A percentile compares a stretch with the other conserved stretches of the same genome.
These are phyloP conservation scores for Senna siamea DNA, from an alignment of 306 rosid species.

Conservation along the genomic window DNA sequence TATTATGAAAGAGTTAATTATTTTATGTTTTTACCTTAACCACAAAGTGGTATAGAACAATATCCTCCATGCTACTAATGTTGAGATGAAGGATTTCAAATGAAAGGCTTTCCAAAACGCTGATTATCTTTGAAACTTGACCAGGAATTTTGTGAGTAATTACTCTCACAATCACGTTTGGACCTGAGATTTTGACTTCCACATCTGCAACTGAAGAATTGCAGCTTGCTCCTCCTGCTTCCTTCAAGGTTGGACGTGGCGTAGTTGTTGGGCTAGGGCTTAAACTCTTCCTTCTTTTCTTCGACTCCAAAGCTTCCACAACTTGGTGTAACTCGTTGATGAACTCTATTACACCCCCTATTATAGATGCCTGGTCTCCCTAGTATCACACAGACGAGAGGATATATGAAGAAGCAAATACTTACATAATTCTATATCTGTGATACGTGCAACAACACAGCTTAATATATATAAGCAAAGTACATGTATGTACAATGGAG, in stretches of 20 bases:
- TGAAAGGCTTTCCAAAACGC: slow-evolving; percentile 72
- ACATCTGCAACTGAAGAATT: slow-evolving; percentile 89
- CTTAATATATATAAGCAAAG: too few species aligned
- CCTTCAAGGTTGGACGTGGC: slow-evolving; percentile 69
- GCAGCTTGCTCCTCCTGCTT: slow-evolving; percentile 72
- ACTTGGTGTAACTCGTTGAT: slow-evolving; percentile 95
- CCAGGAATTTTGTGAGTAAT: slow-evolving; percentile 65
- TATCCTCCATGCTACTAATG: slow-evolving; percentile 93
- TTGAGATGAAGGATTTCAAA: slow-evolving; percentile 91
- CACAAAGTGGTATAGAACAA: slow-evolving; percentile 84
- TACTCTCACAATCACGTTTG: slow-evolving; percentile 72
- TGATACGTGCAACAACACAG: too few species aligned
- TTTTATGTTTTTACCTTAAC: slow-evolving; percentile 61
- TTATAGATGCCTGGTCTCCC: slow-evolving; percentile 98
- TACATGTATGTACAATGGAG: too few species aligned
- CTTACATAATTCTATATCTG: too few species aligned
- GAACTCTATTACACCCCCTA: slow-evolving; percentile 92
- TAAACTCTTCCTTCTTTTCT: slow-evolving; percentile 85
- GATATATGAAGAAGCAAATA: too few species aligned
- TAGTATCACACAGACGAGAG: too few species aligned
- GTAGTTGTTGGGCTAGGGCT: slow-evolving; percentile 95
- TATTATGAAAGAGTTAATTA: too few species aligned
- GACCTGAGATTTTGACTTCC: slow-evolving; percentile 87
- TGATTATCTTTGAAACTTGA: slow-evolving; percentile 69
- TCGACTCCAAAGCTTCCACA: slow-evolving; percentile 78